Conservation (phyloP, 2,329 filamentous ascomycete genomes). For the Periconia digitata region DNA sequence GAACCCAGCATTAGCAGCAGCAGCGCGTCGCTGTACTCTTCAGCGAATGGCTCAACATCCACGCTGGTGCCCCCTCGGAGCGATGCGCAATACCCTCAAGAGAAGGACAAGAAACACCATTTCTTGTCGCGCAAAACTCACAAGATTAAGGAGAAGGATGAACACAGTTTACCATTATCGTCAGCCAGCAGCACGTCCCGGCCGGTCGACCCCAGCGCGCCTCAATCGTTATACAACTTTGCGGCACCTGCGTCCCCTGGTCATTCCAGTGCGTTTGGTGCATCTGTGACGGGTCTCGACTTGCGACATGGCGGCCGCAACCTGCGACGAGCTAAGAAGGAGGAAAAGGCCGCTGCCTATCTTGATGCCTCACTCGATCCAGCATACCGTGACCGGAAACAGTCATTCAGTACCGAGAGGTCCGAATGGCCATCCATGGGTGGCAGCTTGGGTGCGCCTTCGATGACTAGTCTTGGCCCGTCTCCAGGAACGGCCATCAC, state of each 20-base stretch:
- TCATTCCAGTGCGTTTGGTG: slow-evolving; percentile 69
- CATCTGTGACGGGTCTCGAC: slow-evolving; percentile 79
- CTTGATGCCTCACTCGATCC: slow-evolving; percentile 37
- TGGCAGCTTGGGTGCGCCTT: slow-evolving; percentile 25
- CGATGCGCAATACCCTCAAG: slow-evolving; percentile 46
- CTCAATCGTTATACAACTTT: slow-evolving; percentile 78
- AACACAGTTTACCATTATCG: slow-evolving; percentile 68
- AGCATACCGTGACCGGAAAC: slow-evolving; percentile 36
- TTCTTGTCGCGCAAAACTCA: slow-evolving; percentile 79
- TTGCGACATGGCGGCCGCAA: slow-evolving; percentile 75
- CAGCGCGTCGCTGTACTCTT: slow-evolving; percentile 66
- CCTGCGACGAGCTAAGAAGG: slow-evolving; percentile 71
- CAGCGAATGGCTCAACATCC: slow-evolving; percentile 74
- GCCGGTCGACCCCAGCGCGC: slow-evolving; percentile 73
- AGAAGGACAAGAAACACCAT: slow-evolving; percentile 76
- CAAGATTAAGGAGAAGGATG: slow-evolving; percentile 72
- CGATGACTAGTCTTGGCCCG: slow-evolving; percentile 15
- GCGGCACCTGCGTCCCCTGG: slow-evolving; percentile 72
- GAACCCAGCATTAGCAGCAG: slow-evolving; percentile 58
- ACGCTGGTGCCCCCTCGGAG: slow-evolving; percentile 77
- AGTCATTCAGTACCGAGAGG: slow-evolving; percentile 42
- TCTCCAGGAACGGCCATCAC: slow-evolving; percentile 31
- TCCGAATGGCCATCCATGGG: slow-evolving; percentile 39
- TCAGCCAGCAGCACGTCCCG: slow-evolving; percentile 76
- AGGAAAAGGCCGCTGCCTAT: slow-evolving; percentile 51